Evolutionary conservation across 306 rosid species (phyloP).

Genomic region (Acacia crassicarpa): DNA sequence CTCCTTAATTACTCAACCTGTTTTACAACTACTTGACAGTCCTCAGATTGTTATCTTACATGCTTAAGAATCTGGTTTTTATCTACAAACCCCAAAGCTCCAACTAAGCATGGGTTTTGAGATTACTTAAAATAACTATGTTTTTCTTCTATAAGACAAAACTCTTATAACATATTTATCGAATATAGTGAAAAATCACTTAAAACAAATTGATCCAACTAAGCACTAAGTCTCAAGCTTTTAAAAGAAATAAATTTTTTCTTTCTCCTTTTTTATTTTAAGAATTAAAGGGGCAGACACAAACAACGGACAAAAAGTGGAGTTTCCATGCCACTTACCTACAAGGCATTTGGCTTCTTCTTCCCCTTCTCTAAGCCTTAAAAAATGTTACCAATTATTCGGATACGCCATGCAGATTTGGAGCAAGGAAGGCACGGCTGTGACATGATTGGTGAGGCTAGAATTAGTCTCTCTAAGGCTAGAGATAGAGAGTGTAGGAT

Average conservation of each 20-base stretch:
- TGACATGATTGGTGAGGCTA: constrained; percentile 55
- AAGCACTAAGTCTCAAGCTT: neutral
- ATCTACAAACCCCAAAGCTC: constrained; percentile 29
- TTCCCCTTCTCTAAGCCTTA: constrained; percentile 38
- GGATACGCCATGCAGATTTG: constrained; percentile 68
- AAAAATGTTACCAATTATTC: constrained; percentile 39
- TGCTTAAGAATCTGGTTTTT: too few species aligned
- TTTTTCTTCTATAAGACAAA: too few species aligned
- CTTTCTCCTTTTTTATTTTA: neutral
- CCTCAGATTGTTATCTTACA: too few species aligned
- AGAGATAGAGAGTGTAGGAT: constrained; percentile 89
- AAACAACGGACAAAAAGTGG: too few species aligned
- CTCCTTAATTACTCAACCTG: constrained; percentile 30
- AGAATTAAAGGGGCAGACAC: too few species aligned
- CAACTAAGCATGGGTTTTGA: neutral
- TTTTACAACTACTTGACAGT: too few species aligned
- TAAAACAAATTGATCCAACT: too few species aligned
- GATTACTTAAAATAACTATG: too few species aligned
- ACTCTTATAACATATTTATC: too few species aligned
- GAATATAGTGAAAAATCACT: too few species aligned
- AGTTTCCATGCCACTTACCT: too few species aligned
- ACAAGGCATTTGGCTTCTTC: neutral
- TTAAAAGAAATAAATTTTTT: neutral
- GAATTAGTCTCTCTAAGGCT: constrained; percentile 75
- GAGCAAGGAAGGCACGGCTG: constrained; percentile 59